Base-by-base conservation (phyloP, 2,329 filamentous ascomycete species). In the Colletotrichum tabaci region DNA sequence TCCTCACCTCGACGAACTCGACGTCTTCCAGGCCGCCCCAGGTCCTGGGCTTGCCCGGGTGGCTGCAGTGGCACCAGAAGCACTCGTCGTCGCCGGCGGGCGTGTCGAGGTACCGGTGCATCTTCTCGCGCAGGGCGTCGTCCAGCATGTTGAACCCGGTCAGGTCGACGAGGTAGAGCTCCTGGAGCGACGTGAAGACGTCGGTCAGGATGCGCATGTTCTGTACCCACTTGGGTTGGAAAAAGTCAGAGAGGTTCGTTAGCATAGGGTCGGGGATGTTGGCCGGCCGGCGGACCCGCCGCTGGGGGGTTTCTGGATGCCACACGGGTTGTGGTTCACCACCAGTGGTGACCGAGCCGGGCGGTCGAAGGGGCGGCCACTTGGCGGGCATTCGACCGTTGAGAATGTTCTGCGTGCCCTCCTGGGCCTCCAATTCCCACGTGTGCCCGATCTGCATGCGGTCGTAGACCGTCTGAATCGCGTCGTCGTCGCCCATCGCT, bases 131-230 rank as follows among this genome's bases (percentile, higher is more conserved):
- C 1, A 16, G 4, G 16, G n/a, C 18, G 2, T 18, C 12, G 35
- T 46, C 21, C 13, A 12, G 15, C 3, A 23, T 13, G 15, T 23
- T 2, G 30, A 60, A 26, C 4, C 47, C 12, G 40, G 42, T 15
- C 6, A 67, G 18, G 50, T 71, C 64, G 3, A 71, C 6, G 12
- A 71, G 10, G 16, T 47, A 63, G 4, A 67, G 15, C 23, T 71
- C 57, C 26, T 15, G 9, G 4, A 71, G 35, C 1, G 7, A 21
- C 21, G 46, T 16, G 49, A 71, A 67, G 18, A 58, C 21, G 26
- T 71, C 57, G 0, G 50, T 30, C 30, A 71, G 16, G 10, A 71
- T 16, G 18, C 49, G 64, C 8, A 67, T 26, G 13, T 52, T 50
- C 46, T 61, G 57, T 6, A 30, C 13, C 49, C 26, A 63, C 16